Evolutionary conservation across 2,329 filamentous ascomycete species (phyloP), one percentile per base, ranked within the genome.

Genomic region (Phoma sp.): DNA sequence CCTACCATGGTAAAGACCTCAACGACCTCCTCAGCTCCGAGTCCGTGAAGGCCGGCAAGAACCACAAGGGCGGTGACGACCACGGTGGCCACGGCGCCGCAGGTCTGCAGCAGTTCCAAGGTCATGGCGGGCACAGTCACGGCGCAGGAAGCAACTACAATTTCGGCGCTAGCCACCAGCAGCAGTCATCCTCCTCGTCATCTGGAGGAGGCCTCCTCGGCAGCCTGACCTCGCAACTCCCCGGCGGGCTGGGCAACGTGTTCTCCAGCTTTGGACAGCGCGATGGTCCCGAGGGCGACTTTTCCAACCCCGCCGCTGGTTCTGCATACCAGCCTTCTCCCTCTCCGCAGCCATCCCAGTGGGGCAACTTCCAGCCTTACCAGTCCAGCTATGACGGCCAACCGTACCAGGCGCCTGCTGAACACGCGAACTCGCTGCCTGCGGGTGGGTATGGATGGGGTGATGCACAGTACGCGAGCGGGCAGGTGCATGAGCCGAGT

Each of bases 21-120:
- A 88, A 96, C 69, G 79, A 85, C 47, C 69, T 95, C n/a, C 83
- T 99, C 9, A 88, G 86, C 40, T 92, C 92, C 0, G 87, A 96
- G 47, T 92, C 90, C 6, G 95, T 99, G 54, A 89, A 86, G 68
- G 81, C 83, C 7, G 92, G 93, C 37, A 88, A 87, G 72, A 99
- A 98, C 72, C 92, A 96, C 72, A 77, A 74, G 11, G 72, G 68
- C 15, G 59, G 60, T 5, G 56, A 75, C 32, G 72, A 73, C 50
- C 73, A 76, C 37, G 66, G 64, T 0, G 64, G 66, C 3, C 69
- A 74, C 32, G 71, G 71, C 7, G 67, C 68, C 12, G 64, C 69
- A 3, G 64, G 65, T 4, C 53, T 67, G n/a, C 53, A 56, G 5
- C 56, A 60, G 7, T 74, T 72, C 43, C 39, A 47, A 7, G 47